A percentile compares a stretch with the other conserved stretches of the same genome.
phyloP scores from a whole-genome alignment of 192 early-diverging fungal genomes.

The Backusella westeae region DNA sequence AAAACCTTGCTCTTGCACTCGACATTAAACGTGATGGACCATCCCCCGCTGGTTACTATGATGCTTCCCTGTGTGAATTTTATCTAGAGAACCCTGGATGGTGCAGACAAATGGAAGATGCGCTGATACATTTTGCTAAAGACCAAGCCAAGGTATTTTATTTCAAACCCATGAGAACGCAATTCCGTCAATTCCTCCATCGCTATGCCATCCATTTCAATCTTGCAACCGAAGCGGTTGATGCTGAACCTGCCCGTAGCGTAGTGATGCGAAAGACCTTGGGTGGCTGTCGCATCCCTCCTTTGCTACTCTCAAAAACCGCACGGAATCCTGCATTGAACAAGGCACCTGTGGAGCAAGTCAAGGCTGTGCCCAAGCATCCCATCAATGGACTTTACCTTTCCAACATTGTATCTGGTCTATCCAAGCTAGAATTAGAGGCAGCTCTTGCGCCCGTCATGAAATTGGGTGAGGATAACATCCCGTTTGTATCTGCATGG shows the following conservation, averaged over 20 bases:
- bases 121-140: slow-evolving; percentile 60
- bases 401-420: slow-evolving; percentile 43
- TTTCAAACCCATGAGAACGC: slow-evolving; percentile 66
- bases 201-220: slow-evolving; percentile 70
- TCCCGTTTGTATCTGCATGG: slow-evolving; percentile 44
- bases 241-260: slow-evolving; percentile 74
- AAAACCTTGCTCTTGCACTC: slow-evolving; percentile 74
- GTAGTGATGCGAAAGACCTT: slow-evolving; percentile 57
- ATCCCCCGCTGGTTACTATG: slow-evolving; percentile 38
- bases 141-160: slow-evolving; percentile 39
- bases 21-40: slow-evolving; percentile 48
- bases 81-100: slow-evolving; percentile 60
- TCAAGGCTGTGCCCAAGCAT: slow-evolving; percentile 21
- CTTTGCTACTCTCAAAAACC: slow-evolving; percentile 41
- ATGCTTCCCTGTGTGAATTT: slow-evolving; percentile 63
- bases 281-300: slow-evolving; percentile 29
- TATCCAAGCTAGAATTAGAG: slow-evolving; percentile 46
- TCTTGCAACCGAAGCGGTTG: slow-evolving; percentile 68
- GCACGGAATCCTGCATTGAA: slow-evolving; percentile 14
- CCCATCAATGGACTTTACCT: slow-evolving; percentile 59
- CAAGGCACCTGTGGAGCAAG: neutral
- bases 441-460: slow-evolving; percentile 19
- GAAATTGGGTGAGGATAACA: slow-evolving; percentile 1
- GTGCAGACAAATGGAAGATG: slow-evolving; percentile 67
- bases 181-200: slow-evolving; percentile 67